Percentiles rank a stretch among this genome's conserved stretches.
Evolutionary conservation across 2,329 filamentous ascomycete genomes (phyloP).

Genomic region (Fusarium xylarioides): DNA sequence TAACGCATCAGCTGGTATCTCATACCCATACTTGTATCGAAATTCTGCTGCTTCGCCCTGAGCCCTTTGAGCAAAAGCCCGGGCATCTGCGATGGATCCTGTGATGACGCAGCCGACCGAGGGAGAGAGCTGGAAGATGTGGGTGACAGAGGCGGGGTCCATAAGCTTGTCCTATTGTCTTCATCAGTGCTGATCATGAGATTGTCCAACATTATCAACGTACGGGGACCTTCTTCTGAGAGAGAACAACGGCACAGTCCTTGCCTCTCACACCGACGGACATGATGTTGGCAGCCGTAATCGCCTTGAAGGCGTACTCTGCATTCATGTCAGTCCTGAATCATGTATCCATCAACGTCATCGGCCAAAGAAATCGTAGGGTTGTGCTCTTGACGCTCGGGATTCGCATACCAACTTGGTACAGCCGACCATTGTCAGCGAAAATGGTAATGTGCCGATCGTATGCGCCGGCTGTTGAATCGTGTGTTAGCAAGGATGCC

Average conservation of each 20-base stretch:
- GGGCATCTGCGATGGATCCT: conserved; percentile 95
- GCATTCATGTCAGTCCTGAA: conserved; percentile 35
- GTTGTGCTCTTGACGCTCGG: conserved; percentile 1
- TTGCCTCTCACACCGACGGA: conserved; percentile 95
- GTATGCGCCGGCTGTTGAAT: conserved; percentile 73
- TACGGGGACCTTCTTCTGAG: conserved; percentile 99
- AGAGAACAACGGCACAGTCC: conserved; percentile 95
- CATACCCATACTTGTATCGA: conserved; percentile 97
- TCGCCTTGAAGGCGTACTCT: conserved; percentile 99
- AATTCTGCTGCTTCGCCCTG: conserved; percentile 97
- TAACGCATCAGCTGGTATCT: conserved; percentile 98
- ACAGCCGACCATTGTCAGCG: conserved; percentile 96
- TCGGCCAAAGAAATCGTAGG: conserved; percentile 24
- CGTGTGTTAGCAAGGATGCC: conserved; percentile 42
- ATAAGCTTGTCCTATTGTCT: conserved; percentile 90
- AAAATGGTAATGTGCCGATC: conserved; percentile 99
- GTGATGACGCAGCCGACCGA: conserved; percentile 99
- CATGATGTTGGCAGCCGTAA: conserved; percentile 99
- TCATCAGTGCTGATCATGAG: conserved; percentile 32
- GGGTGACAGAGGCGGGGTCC: conserved; percentile 94
- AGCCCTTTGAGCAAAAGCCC: conserved; percentile 90
- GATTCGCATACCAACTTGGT: conserved; percentile 89
- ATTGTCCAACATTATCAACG: conserved; percentile 46
- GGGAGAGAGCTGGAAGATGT: conserved; percentile 96
- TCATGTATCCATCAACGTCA: conserved; percentile 25